Percentiles rank a stretch among this genome's conserved stretches.
Evolutionary conservation across 352 stramenopile genomes (phyloP).

Genomic region (Pythium monospermum): DNA sequence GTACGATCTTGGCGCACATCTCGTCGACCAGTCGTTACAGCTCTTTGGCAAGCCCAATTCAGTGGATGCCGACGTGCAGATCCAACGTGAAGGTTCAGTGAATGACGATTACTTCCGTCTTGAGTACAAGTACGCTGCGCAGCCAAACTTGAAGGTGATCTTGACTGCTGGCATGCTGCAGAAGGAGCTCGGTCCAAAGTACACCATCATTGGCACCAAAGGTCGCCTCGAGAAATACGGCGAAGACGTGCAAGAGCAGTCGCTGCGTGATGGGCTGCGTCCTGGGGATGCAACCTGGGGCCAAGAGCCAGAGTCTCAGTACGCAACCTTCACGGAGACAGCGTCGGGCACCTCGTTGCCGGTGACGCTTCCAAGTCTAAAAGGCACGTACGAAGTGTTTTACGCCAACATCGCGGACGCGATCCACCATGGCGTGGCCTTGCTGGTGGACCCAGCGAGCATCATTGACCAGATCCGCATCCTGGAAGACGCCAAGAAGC

Average conservation of each 20-base stretch:
- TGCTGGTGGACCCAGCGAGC: conserved; percentile 47
- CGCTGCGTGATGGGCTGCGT: conserved; percentile 45
- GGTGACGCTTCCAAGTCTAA: conserved; percentile 33
- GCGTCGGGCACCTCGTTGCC: conserved; percentile 14
- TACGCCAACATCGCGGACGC: conserved; percentile 69
- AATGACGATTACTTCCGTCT: conserved; percentile 77
- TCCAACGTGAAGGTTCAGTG: conserved; percentile 55
- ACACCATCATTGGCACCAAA: conserved; percentile 51
- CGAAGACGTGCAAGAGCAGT: conserved; percentile 58
- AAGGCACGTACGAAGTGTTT: conserved; percentile 55
- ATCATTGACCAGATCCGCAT: conserved; percentile 69
- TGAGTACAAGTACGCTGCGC: conserved; percentile 50
- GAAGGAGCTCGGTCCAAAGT: conserved; percentile 55
- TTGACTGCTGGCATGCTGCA: conserved; percentile 64
- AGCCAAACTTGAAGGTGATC: conserved; percentile 46
- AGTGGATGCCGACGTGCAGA: conserved; percentile 59
- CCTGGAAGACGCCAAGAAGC: conserved; percentile 56
- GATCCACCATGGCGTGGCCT: conserved; percentile 36
- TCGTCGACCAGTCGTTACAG: conserved; percentile 63
- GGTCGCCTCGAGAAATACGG: conserved; percentile 58
- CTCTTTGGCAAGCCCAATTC: conserved; percentile 50
- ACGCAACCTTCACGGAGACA: conserved; percentile 35
- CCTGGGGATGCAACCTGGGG: conserved; percentile 50
- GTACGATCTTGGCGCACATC: conserved; percentile 66
- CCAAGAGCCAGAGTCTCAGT: conserved; percentile 37